Evolutionary conservation across 441 rosid species (phyloP).

Genomic region (Melastoma candidum): DNA sequence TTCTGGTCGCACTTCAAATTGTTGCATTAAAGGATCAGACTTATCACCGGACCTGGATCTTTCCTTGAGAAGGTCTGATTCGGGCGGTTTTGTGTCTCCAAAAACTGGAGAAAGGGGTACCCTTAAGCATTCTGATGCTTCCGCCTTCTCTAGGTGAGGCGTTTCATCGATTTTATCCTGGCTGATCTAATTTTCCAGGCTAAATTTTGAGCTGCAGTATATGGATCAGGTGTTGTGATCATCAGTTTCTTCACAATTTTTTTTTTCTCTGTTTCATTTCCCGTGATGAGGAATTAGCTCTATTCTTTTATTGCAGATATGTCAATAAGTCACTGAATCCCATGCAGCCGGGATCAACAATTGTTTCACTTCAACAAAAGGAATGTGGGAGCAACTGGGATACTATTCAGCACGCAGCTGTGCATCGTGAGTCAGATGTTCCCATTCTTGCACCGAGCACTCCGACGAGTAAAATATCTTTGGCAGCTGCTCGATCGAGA

Average conservation of each 20-base stretch:
- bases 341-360: constrained; percentile 22
- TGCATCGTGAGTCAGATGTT: constrained; percentile 20
- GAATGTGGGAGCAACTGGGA: constrained; percentile 29
- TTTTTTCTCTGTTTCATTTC: not conserved
- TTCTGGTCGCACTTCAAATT: constrained; percentile 16
- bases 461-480: constrained; percentile 33
- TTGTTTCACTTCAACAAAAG: constrained; percentile 21
- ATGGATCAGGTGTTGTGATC: constrained; percentile 1
- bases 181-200: not conserved
- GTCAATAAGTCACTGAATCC: constrained; percentile 35
- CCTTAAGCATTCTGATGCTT: constrained; percentile 63
- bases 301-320: constrained; percentile 42
- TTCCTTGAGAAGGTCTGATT: constrained; percentile 49
- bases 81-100: constrained; percentile 30
- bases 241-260: not conserved
- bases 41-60: constrained; percentile 55
- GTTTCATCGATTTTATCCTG: constrained; percentile 1
- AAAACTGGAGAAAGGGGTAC: constrained; percentile 32
- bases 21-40: constrained; percentile 28
- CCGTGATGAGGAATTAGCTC: not conserved
- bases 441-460: constrained; percentile 31
- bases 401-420: constrained; percentile 17
- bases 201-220: not conserved
- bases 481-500: constrained; percentile 30
- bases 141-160: constrained; percentile 69